Conservation (phyloP, 352 stramenopile species). For the Pythium aphanidermatum region DNA sequence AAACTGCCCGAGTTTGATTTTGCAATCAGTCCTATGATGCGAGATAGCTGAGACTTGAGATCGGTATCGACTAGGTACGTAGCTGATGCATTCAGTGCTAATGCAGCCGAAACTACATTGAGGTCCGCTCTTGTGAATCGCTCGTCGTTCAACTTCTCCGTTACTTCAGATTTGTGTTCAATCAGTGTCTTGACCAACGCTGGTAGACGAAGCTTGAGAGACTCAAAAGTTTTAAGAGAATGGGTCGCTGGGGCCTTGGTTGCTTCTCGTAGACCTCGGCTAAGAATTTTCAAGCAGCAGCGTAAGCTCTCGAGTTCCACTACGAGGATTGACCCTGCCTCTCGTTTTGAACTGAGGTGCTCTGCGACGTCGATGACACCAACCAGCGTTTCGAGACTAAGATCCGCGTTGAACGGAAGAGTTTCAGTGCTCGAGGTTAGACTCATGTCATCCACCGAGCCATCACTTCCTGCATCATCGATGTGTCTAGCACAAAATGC, state of each 20-base stretch:
- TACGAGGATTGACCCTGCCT: not conserved
- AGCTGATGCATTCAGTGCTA: conserved; percentile 9
- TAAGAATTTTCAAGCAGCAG: conserved; percentile 11
- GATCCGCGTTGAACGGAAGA: not conserved
- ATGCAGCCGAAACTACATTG: conserved; percentile 6
- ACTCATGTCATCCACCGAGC: not conserved
- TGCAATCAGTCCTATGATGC: not conserved
- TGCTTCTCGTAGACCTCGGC: not conserved
- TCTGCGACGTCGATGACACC: conserved; percentile 6
- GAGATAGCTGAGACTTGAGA: conserved; percentile 5
- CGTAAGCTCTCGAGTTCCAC: conserved; percentile 1
- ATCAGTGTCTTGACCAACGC: not conserved
- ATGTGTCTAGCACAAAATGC: conserved; percentile 10
- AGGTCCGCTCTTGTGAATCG: conserved; percentile 5
- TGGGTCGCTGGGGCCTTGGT: not conserved
- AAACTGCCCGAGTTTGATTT: conserved; percentile 3
- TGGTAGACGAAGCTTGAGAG: no score
- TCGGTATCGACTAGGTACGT: conserved; percentile 4
- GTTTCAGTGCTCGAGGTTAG: not conserved
- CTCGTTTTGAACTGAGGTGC: not conserved
- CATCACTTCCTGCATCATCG: not conserved
- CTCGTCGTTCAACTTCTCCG: not conserved
- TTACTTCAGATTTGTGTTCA: not conserved
- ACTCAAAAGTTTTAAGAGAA: no score
- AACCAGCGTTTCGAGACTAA: not conserved